Base-by-base conservation (phyloP, 2,329 filamentous ascomycete genomes). In the Stachybotrys echinatus region DNA sequence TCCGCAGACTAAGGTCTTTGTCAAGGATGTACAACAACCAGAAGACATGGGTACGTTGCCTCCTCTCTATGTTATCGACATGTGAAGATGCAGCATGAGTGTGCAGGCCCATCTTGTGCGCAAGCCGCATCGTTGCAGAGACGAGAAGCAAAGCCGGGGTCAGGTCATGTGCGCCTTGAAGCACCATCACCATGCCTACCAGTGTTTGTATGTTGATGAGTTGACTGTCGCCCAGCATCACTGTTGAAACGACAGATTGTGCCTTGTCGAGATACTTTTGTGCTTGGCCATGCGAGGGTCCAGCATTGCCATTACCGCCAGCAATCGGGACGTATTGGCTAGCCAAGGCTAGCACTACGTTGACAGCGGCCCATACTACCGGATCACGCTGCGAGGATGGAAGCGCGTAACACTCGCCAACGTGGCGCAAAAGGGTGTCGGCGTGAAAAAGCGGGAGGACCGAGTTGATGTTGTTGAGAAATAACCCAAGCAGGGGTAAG, bases 1-100 rank as follows among this genome's bases (percentile, higher is more conserved):
- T 59, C 3, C 60, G 60, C 10, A 72, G 51, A 23, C 66, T 65
- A n/a, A 71, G 56, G 39, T 71, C 67, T 58, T 70, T 67, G 21
- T 71, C 69, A 19, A 70, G 54, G 3, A 58, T 53, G 20, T 71
- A 71, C 5, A 61, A 58, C 8, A 70, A 56, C 68, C 67, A 71
- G 48, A 70, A 71, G 7, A 71, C 38, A 6, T 65, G 64, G 10
- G 53, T 45, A 40, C 66, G 62, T 6, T 66, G 64, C 3, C 58
- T 49, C 7, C 49, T 47, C 0, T 50, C 55, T 1, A 48, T 31
- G 6, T 21, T 42, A 3, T 51, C 23, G 0, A 53, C 22, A 1
- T 49, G 51, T 14, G 17, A 8, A 1, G 48, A 12, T 10, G 47
- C 42, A 14, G 54, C 23, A 5, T 54, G 58, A 5, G 66, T 64